Base-by-base conservation (phyloP, 768 basidiomycete species). In the Dioszegia hungarica region DNA sequence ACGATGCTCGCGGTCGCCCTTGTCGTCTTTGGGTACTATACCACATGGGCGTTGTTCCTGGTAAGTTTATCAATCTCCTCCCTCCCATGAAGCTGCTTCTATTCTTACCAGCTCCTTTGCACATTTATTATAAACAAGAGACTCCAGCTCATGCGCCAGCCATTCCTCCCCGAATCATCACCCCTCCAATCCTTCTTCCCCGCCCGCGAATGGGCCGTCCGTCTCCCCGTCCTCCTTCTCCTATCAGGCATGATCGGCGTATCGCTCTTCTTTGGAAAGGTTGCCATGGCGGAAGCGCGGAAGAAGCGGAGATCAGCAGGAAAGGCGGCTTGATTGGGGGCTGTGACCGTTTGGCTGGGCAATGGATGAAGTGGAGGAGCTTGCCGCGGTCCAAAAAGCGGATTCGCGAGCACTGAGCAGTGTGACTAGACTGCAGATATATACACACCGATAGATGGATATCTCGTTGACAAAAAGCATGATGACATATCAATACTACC, bases 121-220 rank as follows among this genome's bases (percentile, higher is more conserved):
- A n/a, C n/a, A n/a, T n/a, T n/a, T n/a, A 40, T 6, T 6, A 19
- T 40, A 39, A 5, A 9, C 6, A 44, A 44, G 43, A 20, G 43
- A 8, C n/a, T n/a, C 12, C 12, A 8, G 31, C 38, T 38, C 11
- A 39, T 12, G 34, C n/a, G 48, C 56, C 45, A 79, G 78, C 93
- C 93, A 5, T 90, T 95, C 79, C 84, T 95, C 60, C 85, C 89
- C 56, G 60, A 80, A 1, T 81, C 83, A 2, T 90, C 84, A 66
- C 82, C 85, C 19, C 79, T 94, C 28, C 89, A 92, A 61, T 63
- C 70, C 39, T 85, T 83, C 77, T 97, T 98, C 74, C 94, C 90
- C 0, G 73, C 88, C 5, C 81, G 93, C 46, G 90, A 95, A 79
- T 97, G 92, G 90, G 93, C 90, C 10, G 80, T 97, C 47, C 83